Evolutionary conservation across 1,284 basidiomycete genomes (phyloP).

Genomic region (Spongispora temasekensis): DNA sequence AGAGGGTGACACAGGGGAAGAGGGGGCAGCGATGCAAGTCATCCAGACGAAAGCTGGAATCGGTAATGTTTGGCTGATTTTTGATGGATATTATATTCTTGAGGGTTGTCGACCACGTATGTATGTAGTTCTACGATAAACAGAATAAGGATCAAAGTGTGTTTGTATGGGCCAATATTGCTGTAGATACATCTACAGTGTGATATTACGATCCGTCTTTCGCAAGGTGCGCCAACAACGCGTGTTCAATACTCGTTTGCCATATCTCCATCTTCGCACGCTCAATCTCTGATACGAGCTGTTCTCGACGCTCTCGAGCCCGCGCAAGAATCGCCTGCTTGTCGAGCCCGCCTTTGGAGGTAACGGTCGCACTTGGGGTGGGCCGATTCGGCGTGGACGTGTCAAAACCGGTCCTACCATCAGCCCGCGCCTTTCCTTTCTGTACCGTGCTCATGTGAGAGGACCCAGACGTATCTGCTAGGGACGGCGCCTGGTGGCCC

Average conservation of each 20-base stretch:
- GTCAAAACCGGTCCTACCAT: neutral
- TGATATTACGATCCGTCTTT: constrained; percentile 40
- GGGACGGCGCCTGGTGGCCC: neutral
- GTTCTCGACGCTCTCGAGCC: constrained; percentile 52
- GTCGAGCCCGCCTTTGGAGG: constrained; percentile 14
- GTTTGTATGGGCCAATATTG: too few relatives aligned
- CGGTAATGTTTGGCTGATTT: constrained; percentile 16
- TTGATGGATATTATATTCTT: constrained; percentile 1
- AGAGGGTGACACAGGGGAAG: constrained; percentile 8
- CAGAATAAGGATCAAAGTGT: constrained; percentile 7
- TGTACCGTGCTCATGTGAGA: neutral
- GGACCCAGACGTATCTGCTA: constrained; percentile 1
- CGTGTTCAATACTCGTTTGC: constrained; percentile 75
- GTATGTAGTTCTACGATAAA: constrained; percentile 21
- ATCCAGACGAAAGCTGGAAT: constrained; percentile 14
- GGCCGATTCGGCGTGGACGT: constrained; percentile 20
- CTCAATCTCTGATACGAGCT: constrained; percentile 58
- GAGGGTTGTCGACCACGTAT: constrained; percentile 4
- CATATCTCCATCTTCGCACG: constrained; percentile 64
- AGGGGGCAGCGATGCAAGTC: constrained; percentile 17
- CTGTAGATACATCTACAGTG: too few relatives aligned
- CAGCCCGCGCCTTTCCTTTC: constrained; percentile 26
- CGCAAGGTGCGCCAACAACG: constrained; percentile 56
- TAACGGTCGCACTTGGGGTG: constrained; percentile 2
- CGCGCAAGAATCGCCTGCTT: constrained; percentile 48